A percentile compares a stretch with the other conserved stretches of the same genome.
phyloP scores from a whole-genome alignment of 106 monocot species.

The Dactylorhiza incarnata region DNA sequence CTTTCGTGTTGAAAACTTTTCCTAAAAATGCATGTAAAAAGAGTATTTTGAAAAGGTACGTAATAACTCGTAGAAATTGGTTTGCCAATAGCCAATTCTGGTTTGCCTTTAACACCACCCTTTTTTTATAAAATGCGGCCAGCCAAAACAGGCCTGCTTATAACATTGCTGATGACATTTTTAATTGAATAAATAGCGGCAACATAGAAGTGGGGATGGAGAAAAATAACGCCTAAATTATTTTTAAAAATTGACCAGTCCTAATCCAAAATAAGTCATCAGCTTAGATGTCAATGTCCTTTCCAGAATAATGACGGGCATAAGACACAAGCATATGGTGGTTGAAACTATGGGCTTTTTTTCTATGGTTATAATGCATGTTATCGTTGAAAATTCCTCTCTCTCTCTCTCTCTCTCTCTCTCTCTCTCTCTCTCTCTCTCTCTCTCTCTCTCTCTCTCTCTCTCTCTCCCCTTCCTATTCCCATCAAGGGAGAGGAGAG shows the following conservation, averaged over 20 bases:
- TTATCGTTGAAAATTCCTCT: conserved; percentile 7
- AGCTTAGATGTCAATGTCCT: conserved; percentile 6
- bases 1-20: too few relatives aligned
- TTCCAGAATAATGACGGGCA: not conserved
- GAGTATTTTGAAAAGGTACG: too few relatives aligned
- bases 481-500: not conserved
- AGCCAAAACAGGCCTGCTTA: too few relatives aligned
- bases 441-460: not conserved
- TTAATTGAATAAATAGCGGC: not conserved
- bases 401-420: not conserved
- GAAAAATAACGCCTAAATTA: not conserved
- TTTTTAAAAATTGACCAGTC: conserved; percentile 1
- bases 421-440: not conserved
- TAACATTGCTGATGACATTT: not conserved
- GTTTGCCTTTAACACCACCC: too few relatives aligned
- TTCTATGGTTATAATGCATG: not conserved
- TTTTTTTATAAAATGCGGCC: too few relatives aligned
- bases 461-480: not conserved
- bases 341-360: conserved; percentile 3
- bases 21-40: too few relatives aligned
- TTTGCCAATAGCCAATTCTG: too few relatives aligned
- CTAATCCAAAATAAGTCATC: not conserved
- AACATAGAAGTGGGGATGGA: not conserved
- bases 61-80: too few relatives aligned
- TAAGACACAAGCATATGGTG: conserved; percentile 5